Conservation (phyloP, 192 early-diverging fungal species). For the Gonapodya sp. region DNA sequence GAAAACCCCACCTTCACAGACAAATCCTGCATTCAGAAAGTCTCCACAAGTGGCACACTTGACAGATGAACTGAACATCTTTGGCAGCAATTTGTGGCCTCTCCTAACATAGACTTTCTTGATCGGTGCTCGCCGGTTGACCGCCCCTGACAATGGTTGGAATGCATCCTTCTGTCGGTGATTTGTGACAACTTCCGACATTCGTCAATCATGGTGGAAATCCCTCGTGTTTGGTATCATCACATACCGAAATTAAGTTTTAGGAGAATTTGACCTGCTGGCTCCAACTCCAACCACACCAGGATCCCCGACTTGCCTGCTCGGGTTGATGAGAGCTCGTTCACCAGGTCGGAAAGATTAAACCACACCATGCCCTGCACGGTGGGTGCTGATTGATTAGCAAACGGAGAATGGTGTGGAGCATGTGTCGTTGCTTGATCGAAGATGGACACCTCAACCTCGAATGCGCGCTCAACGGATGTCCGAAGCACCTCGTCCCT, state of each 20-base stretch:
- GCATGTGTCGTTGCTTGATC: slow-evolving; percentile 55
- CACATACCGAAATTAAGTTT: slow-evolving; percentile 74
- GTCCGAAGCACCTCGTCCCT: slow-evolving; percentile 59
- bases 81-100: slow-evolving; percentile 87
- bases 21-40: slow-evolving; percentile 78
- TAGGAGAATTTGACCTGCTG: slow-evolving; percentile 76
- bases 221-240: too few species aligned
- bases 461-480: slow-evolving; percentile 77
- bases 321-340: slow-evolving; percentile 43
- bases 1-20: slow-evolving; percentile 25
- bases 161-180: background rate
- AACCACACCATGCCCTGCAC: slow-evolving; percentile 69
- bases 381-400: background rate
- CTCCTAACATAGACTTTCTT: slow-evolving; percentile 71
- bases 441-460: slow-evolving; percentile 84
- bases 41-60: slow-evolving; percentile 93
- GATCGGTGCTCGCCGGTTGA: background rate
- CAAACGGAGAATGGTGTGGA: slow-evolving; percentile 58
- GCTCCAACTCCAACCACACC: slow-evolving; percentile 85
- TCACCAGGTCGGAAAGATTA: slow-evolving; percentile 84
- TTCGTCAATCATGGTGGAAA: background rate
- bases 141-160: background rate
- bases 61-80: slow-evolving; percentile 93
- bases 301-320: slow-evolving; percentile 47
- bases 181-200: background rate